phyloP scores from a whole-genome alignment of 768 basidiomycete genomes.

The Leccinum arenicola region DNA sequence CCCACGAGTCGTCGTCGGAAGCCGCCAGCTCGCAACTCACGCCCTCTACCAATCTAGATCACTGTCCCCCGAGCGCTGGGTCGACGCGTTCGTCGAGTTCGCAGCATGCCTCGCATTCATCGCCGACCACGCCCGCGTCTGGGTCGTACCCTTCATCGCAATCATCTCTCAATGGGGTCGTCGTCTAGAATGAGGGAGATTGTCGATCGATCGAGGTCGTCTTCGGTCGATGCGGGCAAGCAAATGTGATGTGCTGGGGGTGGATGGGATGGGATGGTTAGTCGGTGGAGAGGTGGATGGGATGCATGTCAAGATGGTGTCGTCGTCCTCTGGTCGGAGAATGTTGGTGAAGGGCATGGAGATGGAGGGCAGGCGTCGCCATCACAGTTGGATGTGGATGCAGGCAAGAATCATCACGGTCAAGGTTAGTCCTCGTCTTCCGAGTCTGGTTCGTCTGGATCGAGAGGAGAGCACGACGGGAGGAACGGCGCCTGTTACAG shows the following conservation, averaged over 20 bases:
- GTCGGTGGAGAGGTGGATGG: conserved; percentile 14
- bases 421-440: neutral
- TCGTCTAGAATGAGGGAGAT: conserved; percentile 28
- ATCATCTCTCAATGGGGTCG: neutral
- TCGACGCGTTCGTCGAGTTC: conserved; percentile 14
- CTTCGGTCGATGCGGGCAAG: conserved; percentile 23
- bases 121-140: conserved; percentile 8
- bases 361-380: neutral
- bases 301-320: neutral
- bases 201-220: conserved; percentile 25
- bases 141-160: conserved; percentile 10
- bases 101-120: conserved; percentile 3
- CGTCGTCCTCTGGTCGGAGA: conserved; percentile 4
- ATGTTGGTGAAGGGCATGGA: conserved; percentile 1
- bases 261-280: conserved; percentile 16
- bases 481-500: neutral
- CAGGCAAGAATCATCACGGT: neutral
- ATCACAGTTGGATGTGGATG: too few species aligned
- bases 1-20: neutral
- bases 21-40: neutral
- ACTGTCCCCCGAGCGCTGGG: conserved; percentile 12
- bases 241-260: conserved; percentile 4
- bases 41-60: conserved; percentile 14
- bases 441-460: neutral
- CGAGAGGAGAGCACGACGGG: too few species aligned